Evolutionary conservation across 1,284 basidiomycete species (phyloP).

Genomic region (Trametes polyzona): DNA sequence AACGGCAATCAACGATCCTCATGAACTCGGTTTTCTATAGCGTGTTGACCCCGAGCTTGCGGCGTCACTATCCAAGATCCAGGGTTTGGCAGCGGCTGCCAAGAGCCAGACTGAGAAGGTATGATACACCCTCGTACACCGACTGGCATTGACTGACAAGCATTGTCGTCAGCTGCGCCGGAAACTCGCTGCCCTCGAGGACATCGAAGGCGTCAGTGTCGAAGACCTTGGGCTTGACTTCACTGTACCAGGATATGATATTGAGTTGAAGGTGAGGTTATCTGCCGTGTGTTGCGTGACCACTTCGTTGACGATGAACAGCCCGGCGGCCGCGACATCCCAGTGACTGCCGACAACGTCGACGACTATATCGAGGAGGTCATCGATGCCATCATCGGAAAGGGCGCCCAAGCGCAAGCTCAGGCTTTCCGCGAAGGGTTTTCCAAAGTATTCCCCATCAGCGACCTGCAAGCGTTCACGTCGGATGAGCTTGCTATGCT

Average conservation of each 20-base stretch:
- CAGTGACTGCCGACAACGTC: constrained; percentile 86
- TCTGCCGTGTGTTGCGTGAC: not conserved
- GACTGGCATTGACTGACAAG: not conserved
- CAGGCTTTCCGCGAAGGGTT: constrained; percentile 90
- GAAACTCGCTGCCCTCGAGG: constrained; percentile 61
- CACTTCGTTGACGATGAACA: constrained; percentile 34
- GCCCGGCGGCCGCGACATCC: constrained; percentile 78
- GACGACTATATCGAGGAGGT: constrained; percentile 87
- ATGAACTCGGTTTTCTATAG: constrained; percentile 40
- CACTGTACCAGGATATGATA: constrained; percentile 93
- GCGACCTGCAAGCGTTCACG: constrained; percentile 90
- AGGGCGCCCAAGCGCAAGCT: constrained; percentile 74
- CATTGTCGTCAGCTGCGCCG: constrained; percentile 47
- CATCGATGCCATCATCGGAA: constrained; percentile 81
- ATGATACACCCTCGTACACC: not conserved
- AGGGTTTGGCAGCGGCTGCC: constrained; percentile 48
- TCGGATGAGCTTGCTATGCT: constrained; percentile 93
- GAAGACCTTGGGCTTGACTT: constrained; percentile 94
- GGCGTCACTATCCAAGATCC: constrained; percentile 83
- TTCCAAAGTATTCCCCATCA: constrained; percentile 92
- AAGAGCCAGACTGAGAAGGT: constrained; percentile 53
- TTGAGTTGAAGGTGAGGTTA: constrained; percentile 79
- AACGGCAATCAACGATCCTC: not conserved
- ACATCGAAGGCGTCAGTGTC: constrained; percentile 57
- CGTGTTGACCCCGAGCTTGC: constrained; percentile 86